Percentiles rank a stretch among this genome's conserved stretches.
Conservation (phyloP, 495 filamentous ascomycete species). For the Usnea hakonensis region DNA sequence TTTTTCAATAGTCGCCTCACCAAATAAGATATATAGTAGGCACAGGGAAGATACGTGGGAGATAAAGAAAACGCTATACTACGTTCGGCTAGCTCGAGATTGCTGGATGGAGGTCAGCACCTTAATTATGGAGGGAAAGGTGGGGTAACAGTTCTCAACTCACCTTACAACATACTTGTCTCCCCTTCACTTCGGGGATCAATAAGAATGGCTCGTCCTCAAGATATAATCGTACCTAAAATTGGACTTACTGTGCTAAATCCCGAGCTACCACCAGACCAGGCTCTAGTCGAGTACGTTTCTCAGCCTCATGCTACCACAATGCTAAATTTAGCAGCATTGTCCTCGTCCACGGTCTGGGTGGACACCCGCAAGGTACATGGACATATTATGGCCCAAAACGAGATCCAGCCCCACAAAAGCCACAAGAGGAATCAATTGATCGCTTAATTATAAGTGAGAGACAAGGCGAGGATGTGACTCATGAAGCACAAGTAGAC, state of each 20-base stretch:
- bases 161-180: too few species aligned
- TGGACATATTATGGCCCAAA: neutral
- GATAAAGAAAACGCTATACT: too few species aligned
- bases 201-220: neutral
- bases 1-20: too few species aligned
- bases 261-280: neutral
- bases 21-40: too few species aligned
- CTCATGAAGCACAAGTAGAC: neutral
- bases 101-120: too few species aligned
- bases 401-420: neutral
- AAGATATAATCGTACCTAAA: neutral
- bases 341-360: neutral
- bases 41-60: too few species aligned
- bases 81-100: too few species aligned
- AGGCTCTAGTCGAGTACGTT: neutral
- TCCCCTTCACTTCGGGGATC: neutral
- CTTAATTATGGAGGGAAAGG: too few species aligned
- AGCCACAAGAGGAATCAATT: neutral
- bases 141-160: too few species aligned
- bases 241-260: neutral
- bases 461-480: too few species aligned
- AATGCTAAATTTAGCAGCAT: neutral
- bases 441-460: neutral
- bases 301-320: neutral
- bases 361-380: neutral